phyloP scores from a whole-genome alignment of 1,139 yeast species.

The Blastobotrys apis region DNA sequence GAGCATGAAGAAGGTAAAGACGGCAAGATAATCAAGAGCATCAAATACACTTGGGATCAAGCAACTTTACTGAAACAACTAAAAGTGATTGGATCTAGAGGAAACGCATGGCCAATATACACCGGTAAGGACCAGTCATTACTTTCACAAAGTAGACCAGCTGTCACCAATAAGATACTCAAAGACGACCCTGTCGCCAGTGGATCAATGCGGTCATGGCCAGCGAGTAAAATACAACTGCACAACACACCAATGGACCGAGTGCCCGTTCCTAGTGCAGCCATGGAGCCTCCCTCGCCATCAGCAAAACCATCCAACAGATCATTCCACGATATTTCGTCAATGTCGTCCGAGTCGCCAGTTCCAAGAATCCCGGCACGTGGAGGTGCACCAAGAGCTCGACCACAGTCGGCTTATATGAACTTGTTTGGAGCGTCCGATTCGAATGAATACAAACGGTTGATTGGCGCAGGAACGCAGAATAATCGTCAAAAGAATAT shows the following conservation, averaged over 20 bases:
- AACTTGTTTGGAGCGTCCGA: conserved; percentile 15
- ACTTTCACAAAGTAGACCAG: conserved; percentile 4
- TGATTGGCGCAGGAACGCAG: conserved; percentile 3
- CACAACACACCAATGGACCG: conserved; percentile 20
- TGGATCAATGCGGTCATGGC: conserved; percentile 18
- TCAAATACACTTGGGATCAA: conserved; percentile 32
- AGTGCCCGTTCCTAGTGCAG: conserved; percentile 22
- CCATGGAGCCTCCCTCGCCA: conserved; percentile 23
- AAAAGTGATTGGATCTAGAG: conserved; percentile 30
- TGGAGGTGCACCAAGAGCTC: conserved; percentile 1
- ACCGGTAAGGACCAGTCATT: conserved; percentile 25
- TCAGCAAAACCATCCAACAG: conserved; percentile 23
- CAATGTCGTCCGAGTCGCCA: not conserved
- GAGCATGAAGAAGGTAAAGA: conserved; percentile 8
- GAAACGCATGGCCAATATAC: conserved; percentile 32
- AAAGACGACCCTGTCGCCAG: conserved; percentile 4
- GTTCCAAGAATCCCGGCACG: conserved; percentile 3
- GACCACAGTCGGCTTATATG: conserved; percentile 14
- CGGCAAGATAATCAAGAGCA: conserved; percentile 18
- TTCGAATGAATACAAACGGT: conserved; percentile 10
- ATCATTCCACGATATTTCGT: conserved; percentile 20
- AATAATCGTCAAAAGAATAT: not conserved
- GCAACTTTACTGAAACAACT: conserved; percentile 31
- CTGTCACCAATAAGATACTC: conserved; percentile 2
- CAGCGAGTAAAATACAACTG: conserved; percentile 18